These are phyloP conservation scores for Barbarea vulgaris DNA, from an alignment of 345 rosid genomes.

Conservation along the genomic window DNA sequence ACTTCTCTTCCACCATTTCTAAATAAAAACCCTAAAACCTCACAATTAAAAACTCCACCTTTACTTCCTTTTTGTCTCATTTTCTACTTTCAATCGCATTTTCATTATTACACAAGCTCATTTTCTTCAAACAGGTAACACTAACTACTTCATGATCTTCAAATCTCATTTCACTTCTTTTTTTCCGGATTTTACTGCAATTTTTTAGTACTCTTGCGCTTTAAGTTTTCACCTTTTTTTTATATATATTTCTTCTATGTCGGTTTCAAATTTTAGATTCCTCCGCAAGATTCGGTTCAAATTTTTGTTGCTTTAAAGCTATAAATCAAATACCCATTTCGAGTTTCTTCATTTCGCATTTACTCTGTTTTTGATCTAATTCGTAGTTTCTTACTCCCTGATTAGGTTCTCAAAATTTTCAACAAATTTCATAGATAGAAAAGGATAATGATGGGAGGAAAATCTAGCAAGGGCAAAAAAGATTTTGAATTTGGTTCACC, in stretches of 20 bases:
- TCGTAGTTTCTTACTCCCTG: background rate
- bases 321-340: conserved; percentile 25
- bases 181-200: background rate
- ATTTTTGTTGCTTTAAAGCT: conserved; percentile 25
- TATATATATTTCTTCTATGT: conserved; percentile 1
- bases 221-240: conserved; percentile 32
- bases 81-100: conserved; percentile 5
- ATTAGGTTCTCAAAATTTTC: conserved; percentile 8
- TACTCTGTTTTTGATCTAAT: background rate
- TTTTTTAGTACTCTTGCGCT: conserved; percentile 17
- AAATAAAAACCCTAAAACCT: conserved; percentile 26
- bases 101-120: background rate
- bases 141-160: conserved; percentile 8
- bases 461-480: conserved; percentile 38
- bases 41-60: background rate
- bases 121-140: conserved; percentile 34
- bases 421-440: background rate
- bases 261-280: conserved; percentile 20
- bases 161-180: conserved; percentile 14
- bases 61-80: background rate
- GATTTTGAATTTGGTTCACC: conserved; percentile 32
- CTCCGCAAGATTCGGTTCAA: conserved; percentile 17
- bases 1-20: conserved; percentile 19
- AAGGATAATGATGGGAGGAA: conserved; percentile 57
- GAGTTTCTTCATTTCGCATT: background rate